Evolutionary conservation across 768 basidiomycete genomes (phyloP).

Genomic region (Lactarius quietus): DNA sequence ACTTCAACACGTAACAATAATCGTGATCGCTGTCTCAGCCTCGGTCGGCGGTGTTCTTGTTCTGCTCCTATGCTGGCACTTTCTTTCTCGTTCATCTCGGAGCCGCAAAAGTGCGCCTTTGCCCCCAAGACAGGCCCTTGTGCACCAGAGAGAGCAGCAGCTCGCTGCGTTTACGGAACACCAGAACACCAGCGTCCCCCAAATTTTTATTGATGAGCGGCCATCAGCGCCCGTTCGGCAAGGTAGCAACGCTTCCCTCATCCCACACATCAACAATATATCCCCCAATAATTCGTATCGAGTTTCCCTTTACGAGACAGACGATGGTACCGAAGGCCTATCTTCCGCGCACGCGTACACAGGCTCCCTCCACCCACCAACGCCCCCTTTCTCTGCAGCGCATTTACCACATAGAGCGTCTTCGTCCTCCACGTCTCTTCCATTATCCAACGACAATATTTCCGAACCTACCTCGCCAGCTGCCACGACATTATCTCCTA

Average conservation of each 20-base stretch:
- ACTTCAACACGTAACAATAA: conserved; percentile 37
- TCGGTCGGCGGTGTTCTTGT: conserved; percentile 40
- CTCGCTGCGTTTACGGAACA: conserved; percentile 39
- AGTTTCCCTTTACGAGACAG: conserved; percentile 26
- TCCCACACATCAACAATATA: conserved; percentile 26
- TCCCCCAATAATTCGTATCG: conserved; percentile 5
- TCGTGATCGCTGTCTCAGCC: conserved; percentile 48
- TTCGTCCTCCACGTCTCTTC: conserved; percentile 17
- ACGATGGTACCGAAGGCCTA: not conserved
- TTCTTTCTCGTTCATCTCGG: conserved; percentile 36
- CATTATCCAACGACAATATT: conserved; percentile 2
- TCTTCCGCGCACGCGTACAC: not conserved
- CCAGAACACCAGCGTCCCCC: conserved; percentile 24
- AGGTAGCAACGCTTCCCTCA: conserved; percentile 37
- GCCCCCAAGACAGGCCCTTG: conserved; percentile 63
- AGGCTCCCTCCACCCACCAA: conserved; percentile 5
- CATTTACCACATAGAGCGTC: conserved; percentile 1
- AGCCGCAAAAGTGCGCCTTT: conserved; percentile 43
- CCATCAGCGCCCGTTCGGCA: conserved; percentile 23
- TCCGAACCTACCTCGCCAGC: not conserved
- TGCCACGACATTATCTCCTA: not conserved
- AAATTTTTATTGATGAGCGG: conserved; percentile 30
- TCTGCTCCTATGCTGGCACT: conserved; percentile 37
- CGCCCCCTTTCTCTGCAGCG: conserved; percentile 1
- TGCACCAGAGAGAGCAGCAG: conserved; percentile 54